phyloP scores from a whole-genome alignment of 2,329 filamentous ascomycete species.

The Pseudogymnoascus sp. region DNA sequence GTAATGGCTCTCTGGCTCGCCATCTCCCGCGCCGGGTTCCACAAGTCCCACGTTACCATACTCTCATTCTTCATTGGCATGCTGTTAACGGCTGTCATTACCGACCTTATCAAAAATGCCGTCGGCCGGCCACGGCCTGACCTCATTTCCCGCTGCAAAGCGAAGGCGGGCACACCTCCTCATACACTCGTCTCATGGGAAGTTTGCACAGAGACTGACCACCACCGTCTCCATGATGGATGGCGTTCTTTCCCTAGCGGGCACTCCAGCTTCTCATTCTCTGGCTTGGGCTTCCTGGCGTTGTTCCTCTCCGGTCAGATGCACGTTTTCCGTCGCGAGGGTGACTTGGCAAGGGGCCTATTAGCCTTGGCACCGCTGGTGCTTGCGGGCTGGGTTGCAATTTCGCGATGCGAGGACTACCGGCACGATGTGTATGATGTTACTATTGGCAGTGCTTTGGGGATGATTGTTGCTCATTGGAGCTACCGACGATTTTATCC shows the following conservation, averaged over 20 bases:
- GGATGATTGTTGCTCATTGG: conserved; percentile 55
- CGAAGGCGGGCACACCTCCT: conserved; percentile 42
- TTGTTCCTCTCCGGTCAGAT: conserved; percentile 64
- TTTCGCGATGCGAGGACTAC: conserved; percentile 63
- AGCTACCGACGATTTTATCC: conserved; percentile 62
- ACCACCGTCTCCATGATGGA: conserved; percentile 68
- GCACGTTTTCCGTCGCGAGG: conserved; percentile 41
- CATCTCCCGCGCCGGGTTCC: conserved; percentile 52
- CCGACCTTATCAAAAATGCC: conserved; percentile 80
- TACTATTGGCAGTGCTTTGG: conserved; percentile 52
- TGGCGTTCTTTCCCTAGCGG: conserved; percentile 80
- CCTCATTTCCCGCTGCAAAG: conserved; percentile 79
- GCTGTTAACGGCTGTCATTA: conserved; percentile 72
- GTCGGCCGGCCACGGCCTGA: conserved; percentile 71
- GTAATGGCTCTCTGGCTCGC: conserved; percentile 61
- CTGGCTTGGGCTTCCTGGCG: conserved; percentile 67
- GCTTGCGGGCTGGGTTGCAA: conserved; percentile 60
- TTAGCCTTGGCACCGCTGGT: conserved; percentile 52
- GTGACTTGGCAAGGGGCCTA: conserved; percentile 48
- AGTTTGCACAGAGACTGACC: conserved; percentile 65
- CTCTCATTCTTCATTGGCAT: conserved; percentile 72
- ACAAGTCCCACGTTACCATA: conserved; percentile 80
- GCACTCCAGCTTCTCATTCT: conserved; percentile 72
- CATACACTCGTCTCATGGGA: conserved; percentile 53
- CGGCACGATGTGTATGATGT: conserved; percentile 67